phyloP scores from a whole-genome alignment of 2,329 filamentous ascomycete species.

The Ophiostoma australiae region DNA sequence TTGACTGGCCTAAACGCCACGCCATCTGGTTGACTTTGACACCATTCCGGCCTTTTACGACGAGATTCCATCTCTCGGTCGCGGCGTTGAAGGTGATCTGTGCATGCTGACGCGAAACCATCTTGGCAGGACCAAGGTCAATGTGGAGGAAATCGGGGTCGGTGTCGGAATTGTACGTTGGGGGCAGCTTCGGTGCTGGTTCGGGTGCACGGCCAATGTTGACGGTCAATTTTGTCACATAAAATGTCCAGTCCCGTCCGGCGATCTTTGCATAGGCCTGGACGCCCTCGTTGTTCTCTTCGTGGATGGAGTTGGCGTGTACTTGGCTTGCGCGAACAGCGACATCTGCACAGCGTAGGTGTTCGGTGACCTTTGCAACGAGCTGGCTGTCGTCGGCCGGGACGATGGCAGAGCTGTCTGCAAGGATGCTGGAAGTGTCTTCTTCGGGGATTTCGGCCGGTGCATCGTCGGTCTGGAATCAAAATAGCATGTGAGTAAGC shows the following conservation, averaged over 20 bases:
- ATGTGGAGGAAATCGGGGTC: slow-evolving; percentile 65
- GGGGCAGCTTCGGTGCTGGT: slow-evolving; percentile 33
- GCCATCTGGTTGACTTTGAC: slow-evolving; percentile 73
- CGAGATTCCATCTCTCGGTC: slow-evolving; percentile 71
- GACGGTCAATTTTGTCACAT: slow-evolving; percentile 68
- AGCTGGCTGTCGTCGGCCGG: slow-evolving; percentile 51
- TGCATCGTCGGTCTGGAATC: slow-evolving; percentile 39
- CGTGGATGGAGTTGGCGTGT: slow-evolving; percentile 60
- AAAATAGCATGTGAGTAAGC: slow-evolving; percentile 14
- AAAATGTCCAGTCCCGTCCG: slow-evolving; percentile 78
- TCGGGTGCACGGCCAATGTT: slow-evolving; percentile 70
- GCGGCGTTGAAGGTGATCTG: slow-evolving; percentile 67
- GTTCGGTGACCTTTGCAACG: slow-evolving; percentile 53
- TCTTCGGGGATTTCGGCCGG: slow-evolving; percentile 44
- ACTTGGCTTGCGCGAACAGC: slow-evolving; percentile 57
- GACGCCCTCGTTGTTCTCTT: slow-evolving; percentile 57
- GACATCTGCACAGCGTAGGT: slow-evolving; percentile 41
- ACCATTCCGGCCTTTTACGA: slow-evolving; percentile 87
- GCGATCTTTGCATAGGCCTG: slow-evolving; percentile 78
- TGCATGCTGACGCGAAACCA: slow-evolving; percentile 72
- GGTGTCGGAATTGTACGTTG: slow-evolving; percentile 42
- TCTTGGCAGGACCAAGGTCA: slow-evolving; percentile 79
- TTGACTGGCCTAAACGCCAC: slow-evolving; percentile 61
- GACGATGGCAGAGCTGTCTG: slow-evolving; percentile 37
- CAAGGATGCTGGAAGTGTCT: slow-evolving; percentile 41